Evolutionary conservation across 1,284 basidiomycete genomes (phyloP).

Genomic region (Abortiporus biennis): DNA sequence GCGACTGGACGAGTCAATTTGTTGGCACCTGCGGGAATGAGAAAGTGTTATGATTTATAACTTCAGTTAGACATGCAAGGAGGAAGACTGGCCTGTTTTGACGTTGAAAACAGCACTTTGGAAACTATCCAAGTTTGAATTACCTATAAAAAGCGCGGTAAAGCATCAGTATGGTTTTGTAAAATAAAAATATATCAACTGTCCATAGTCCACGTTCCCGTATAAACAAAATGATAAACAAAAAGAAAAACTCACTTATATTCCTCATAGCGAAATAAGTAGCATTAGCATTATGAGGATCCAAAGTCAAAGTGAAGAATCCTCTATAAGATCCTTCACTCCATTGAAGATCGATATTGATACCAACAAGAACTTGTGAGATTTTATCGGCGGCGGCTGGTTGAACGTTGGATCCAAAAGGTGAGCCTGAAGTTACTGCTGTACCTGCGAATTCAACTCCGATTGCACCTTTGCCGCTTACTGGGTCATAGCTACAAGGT

Average conservation of each 20-base stretch:
- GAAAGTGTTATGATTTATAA: too few species aligned
- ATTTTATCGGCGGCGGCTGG: conserved; percentile 36
- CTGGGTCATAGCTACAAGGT: conserved; percentile 41
- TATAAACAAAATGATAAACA: not conserved
- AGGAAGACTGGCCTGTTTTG: conserved; percentile 25
- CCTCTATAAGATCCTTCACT: conserved; percentile 60
- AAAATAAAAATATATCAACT: not conserved
- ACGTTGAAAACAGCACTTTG: conserved; percentile 41
- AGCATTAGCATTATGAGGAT: conserved; percentile 40
- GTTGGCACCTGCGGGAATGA: conserved; percentile 34
- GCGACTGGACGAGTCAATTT: conserved; percentile 51
- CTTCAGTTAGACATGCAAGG: too few species aligned
- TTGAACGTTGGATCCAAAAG: conserved; percentile 39
- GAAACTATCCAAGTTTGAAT: conserved; percentile 45
- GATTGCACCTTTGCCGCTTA: conserved; percentile 47
- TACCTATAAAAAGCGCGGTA: conserved; percentile 21
- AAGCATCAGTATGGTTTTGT: not conserved
- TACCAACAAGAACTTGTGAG: conserved; percentile 34
- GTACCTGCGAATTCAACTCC: conserved; percentile 68
- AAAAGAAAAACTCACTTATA: conserved; percentile 33
- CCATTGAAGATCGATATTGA: conserved; percentile 55
- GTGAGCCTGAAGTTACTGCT: conserved; percentile 49
- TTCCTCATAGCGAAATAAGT: conserved; percentile 58
- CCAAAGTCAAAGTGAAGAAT: conserved; percentile 52
- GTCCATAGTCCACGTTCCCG: not conserved